Conservation (phyloP, 2,329 filamentous ascomycete genomes). For the Ophiosphaerella korrae region DNA sequence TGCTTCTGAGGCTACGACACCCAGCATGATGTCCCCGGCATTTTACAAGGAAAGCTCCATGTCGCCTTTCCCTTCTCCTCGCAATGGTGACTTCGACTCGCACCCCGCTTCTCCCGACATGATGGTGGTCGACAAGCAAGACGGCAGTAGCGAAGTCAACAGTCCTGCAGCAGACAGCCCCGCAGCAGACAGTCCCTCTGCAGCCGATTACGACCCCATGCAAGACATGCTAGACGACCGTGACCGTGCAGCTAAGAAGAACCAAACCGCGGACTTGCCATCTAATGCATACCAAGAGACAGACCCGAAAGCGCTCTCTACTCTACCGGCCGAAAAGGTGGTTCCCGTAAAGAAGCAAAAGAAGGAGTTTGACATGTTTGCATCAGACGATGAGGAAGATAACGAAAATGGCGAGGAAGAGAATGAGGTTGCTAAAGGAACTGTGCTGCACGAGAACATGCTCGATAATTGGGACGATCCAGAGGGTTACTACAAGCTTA, state of each 20-base stretch:
- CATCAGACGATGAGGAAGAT: slow-evolving; percentile 72
- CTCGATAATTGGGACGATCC: slow-evolving; percentile 93
- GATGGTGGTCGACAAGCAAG: slow-evolving; percentile 49
- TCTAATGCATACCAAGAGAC: slow-evolving; percentile 65
- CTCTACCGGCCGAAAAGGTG: slow-evolving; percentile 50
- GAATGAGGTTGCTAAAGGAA: slow-evolving; percentile 29
- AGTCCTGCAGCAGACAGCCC: slow-evolving; percentile 64
- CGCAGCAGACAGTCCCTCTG: slow-evolving; percentile 74
- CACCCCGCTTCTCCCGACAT: slow-evolving; percentile 47
- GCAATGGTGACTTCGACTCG: slow-evolving; percentile 44
- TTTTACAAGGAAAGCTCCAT: slow-evolving; percentile 38
- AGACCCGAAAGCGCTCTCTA: slow-evolving; percentile 58
- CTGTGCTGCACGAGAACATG: slow-evolving; percentile 68
- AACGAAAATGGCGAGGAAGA: slow-evolving; percentile 66
- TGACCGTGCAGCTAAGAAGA: slow-evolving; percentile 69
- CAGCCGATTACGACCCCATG: slow-evolving; percentile 89
- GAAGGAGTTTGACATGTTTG: slow-evolving; percentile 68
- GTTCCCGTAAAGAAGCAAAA: slow-evolving; percentile 47
- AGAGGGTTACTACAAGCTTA: slow-evolving; percentile 95
- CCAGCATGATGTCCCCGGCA: slow-evolving; percentile 52
- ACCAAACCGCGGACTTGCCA: slow-evolving; percentile 35
- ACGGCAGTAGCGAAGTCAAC: slow-evolving; percentile 43
- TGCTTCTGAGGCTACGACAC: slow-evolving; percentile 62
- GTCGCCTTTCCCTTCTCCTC: slow-evolving; percentile 45
- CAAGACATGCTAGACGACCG: slow-evolving; percentile 86